Evolutionary conservation across 2,329 filamentous ascomycete genomes (phyloP), one percentile per base, ranked within the genome.

Genomic region (Fusarium transvaalense): DNA sequence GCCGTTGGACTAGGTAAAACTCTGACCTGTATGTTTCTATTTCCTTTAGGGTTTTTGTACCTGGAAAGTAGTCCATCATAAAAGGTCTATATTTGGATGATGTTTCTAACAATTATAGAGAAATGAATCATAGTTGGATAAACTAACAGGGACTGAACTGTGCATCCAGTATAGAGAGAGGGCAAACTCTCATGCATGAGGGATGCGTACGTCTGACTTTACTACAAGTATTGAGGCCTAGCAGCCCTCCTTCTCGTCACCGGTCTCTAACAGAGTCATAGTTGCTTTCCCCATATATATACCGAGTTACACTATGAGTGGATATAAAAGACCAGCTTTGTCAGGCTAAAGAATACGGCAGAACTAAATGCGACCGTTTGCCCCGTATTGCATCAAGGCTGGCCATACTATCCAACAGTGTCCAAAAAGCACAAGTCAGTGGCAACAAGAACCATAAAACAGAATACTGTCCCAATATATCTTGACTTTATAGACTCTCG

Each of bases 1-100:
- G 14, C 37, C 41, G 39, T 65, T 54, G 34, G 21, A 62, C 35
- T 42, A 39, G 25, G n/a, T 27, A 5, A 8, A 23, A 35, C 17
- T 41, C 23, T 25, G 38, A 43, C 42, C 29, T n/a, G 21, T 35
- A 23, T 42, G 10, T 38, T 38, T 47, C 23, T 62, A 17, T 19
- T 32, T 32, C n/a, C 34, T 25, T 35, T 35, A 25, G 46, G 10
- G 25, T 35, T 19, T 8, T n/a, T 35, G 21, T 48, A 5, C 31
- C 29, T 48, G 31, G 15, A 5, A 12, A 38, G 37, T 12, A 10
- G 19, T 13, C 5, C 14, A 14, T 37, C n/a, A 19, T 10, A 38
- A 21, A 38, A 13, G 37, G 12, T 21, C n/a, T 12, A 38, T 19
- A 10, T 12, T 38, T 21, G n/a, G n/a, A 10, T 38, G 37, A 2